phyloP scores from a whole-genome alignment of 78 protist genomes.

The Mastigamoeba balamuthi region DNA sequence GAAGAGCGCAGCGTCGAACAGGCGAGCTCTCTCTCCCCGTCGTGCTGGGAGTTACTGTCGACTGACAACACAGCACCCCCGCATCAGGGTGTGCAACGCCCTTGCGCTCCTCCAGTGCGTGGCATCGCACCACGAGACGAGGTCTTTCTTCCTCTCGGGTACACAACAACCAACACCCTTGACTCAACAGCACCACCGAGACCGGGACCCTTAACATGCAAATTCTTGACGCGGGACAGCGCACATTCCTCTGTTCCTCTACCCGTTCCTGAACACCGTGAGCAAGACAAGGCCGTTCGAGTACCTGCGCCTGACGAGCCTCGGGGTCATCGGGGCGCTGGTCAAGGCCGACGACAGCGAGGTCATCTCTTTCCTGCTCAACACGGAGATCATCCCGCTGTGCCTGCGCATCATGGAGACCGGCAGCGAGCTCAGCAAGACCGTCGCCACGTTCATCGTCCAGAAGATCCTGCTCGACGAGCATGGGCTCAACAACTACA shows the following conservation, averaged over 20 bases:
- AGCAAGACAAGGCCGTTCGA: slow-evolving; percentile 88
- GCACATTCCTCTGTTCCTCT: slow-evolving; percentile 94
- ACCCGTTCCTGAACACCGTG: slow-evolving; percentile 95
- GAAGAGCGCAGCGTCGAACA: slow-evolving; percentile 81
- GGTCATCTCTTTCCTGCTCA: slow-evolving; percentile 86
- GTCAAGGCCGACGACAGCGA: slow-evolving; percentile 86
- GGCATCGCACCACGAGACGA: slow-evolving; percentile 95
- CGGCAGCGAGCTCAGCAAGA: slow-evolving; percentile 88
- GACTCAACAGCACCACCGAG: neutral
- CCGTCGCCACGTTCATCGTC: slow-evolving; percentile 98
- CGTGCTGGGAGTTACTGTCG: neutral
- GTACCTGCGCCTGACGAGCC: slow-evolving; percentile 92
- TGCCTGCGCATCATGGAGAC: slow-evolving; percentile 97
- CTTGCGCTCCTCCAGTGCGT: slow-evolving; percentile 97
- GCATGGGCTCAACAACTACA: slow-evolving; percentile 68
- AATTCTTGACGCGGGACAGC: slow-evolving; percentile 40
- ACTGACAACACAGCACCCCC: neutral
- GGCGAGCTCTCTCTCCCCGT: slow-evolving; percentile 3
- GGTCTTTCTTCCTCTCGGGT: slow-evolving; percentile 86
- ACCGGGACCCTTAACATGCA: neutral
- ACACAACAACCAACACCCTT: neutral
- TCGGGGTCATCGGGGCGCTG: slow-evolving; percentile 98
- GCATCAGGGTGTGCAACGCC: slow-evolving; percentile 89
- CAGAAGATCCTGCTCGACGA: slow-evolving; percentile 94
- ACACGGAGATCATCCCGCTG: slow-evolving; percentile 96